Evolutionary conservation across 2,329 filamentous ascomycete species (phyloP).

Genomic region (Colletotrichum orbiculare): DNA sequence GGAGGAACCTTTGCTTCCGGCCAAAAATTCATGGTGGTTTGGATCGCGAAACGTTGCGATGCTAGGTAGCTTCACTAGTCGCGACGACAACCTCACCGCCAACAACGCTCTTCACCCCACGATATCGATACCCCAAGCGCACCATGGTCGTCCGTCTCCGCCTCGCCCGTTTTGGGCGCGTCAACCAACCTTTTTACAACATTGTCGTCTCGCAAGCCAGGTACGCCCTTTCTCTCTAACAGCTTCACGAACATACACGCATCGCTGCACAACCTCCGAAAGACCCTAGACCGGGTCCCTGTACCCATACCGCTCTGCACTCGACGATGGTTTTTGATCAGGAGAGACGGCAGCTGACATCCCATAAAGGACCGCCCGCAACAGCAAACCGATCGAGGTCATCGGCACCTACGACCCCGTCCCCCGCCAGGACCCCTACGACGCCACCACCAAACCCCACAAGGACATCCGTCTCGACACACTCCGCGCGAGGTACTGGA

Average conservation of each 20-base stretch:
- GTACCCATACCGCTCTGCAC: too few species aligned
- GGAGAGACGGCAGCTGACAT: slow-evolving; percentile 1
- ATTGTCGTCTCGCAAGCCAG: slow-evolving; percentile 94
- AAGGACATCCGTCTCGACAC: slow-evolving; percentile 93
- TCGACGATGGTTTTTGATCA: background rate
- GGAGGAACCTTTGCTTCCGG: slow-evolving; percentile 45
- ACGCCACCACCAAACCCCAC: slow-evolving; percentile 73
- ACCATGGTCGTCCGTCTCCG: slow-evolving; percentile 94
- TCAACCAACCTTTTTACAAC: slow-evolving; percentile 94
- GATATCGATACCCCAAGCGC: background rate
- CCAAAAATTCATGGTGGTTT: slow-evolving; percentile 24
- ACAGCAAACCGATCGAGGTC: slow-evolving; percentile 92
- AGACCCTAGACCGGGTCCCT: too few species aligned
- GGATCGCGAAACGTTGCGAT: too few species aligned
- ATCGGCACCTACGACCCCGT: slow-evolving; percentile 82
- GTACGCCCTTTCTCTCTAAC: slow-evolving; percentile 57
- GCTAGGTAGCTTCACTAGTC: background rate
- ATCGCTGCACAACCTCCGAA: too few species aligned
- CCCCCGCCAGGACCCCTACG: slow-evolving; percentile 71
- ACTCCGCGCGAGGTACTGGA: slow-evolving; percentile 89
- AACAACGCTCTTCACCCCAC: background rate
- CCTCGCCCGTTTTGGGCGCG: slow-evolving; percentile 91
- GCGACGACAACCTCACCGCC: background rate
- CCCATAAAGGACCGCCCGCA: slow-evolving; percentile 77
- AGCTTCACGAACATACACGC: background rate